Conservation (phyloP, 805 yeast genomes). For the Kuraishia molischiana region DNA sequence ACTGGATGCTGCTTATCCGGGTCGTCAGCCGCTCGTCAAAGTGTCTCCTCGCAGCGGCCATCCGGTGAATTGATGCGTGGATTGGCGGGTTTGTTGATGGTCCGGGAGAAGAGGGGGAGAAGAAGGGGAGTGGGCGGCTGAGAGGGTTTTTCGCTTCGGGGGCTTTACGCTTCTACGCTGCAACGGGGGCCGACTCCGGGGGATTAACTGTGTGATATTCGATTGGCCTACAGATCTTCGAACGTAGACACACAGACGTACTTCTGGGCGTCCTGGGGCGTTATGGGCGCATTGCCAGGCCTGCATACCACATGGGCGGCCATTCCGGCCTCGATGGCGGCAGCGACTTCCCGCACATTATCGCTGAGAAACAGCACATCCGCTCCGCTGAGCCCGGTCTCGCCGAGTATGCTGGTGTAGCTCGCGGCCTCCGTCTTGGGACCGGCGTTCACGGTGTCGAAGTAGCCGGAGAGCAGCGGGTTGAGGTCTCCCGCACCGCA, state of each 20-base stretch:
- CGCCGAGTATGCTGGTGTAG: conserved; percentile 43
- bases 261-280: conserved; percentile 20
- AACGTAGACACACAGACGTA: too few species aligned
- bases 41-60: not conserved
- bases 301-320: conserved; percentile 48
- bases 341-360: conserved; percentile 64
- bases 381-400: conserved; percentile 20
- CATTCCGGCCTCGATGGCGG: conserved; percentile 64
- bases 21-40: conserved; percentile 3
- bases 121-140: not conserved
- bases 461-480: conserved; percentile 50
- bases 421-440: conserved; percentile 49
- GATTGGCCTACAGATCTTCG: too few species aligned
- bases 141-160: not conserved
- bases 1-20: conserved; percentile 1
- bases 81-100: too few species aligned
- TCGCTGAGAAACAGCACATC: conserved; percentile 67
- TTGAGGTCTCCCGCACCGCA: conserved; percentile 38
- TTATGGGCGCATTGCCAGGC: conserved; percentile 61
- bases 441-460: conserved; percentile 81
- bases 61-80: not conserved
- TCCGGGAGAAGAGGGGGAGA: too few species aligned
- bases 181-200: too few species aligned
- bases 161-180: not conserved
- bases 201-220: too few species aligned